Evolutionary conservation across 2,329 filamentous ascomycete genomes (phyloP).

Genomic region (Trichoderma sp.): DNA sequence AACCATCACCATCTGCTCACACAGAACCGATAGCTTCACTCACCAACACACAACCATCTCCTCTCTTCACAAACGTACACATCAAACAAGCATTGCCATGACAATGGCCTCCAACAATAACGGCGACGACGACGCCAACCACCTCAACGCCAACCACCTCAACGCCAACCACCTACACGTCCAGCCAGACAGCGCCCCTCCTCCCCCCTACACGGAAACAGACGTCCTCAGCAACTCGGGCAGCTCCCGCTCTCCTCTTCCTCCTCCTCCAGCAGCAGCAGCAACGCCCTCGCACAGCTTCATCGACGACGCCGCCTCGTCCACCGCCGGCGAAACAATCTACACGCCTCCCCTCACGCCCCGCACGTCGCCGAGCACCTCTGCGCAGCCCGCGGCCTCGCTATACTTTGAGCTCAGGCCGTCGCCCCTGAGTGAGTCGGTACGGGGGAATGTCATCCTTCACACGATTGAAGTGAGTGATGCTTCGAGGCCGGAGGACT

Average conservation of each 20-base stretch:
- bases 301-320: constrained; percentile 46
- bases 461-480: constrained; percentile 43
- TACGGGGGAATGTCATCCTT: constrained; percentile 35
- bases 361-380: constrained; percentile 35
- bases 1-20: no score
- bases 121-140: background rate
- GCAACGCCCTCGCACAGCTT: constrained; percentile 34
- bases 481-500: constrained; percentile 45
- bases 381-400: constrained; percentile 31
- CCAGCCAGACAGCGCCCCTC: constrained; percentile 47
- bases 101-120: constrained; percentile 27
- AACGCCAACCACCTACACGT: constrained; percentile 29
- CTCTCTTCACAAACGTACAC: no score
- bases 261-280: constrained; percentile 29
- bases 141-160: constrained; percentile 17
- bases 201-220: constrained; percentile 61
- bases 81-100: no score
- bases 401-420: constrained; percentile 53
- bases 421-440: constrained; percentile 34
- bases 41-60: no score
- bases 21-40: no score
- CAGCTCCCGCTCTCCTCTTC: constrained; percentile 32
- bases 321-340: constrained; percentile 50
- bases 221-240: constrained; percentile 55
- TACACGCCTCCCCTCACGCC: constrained; percentile 57